Conservation (phyloP, 2,329 filamentous ascomycete genomes). For the Myriosclerotinia duriaeana region DNA sequence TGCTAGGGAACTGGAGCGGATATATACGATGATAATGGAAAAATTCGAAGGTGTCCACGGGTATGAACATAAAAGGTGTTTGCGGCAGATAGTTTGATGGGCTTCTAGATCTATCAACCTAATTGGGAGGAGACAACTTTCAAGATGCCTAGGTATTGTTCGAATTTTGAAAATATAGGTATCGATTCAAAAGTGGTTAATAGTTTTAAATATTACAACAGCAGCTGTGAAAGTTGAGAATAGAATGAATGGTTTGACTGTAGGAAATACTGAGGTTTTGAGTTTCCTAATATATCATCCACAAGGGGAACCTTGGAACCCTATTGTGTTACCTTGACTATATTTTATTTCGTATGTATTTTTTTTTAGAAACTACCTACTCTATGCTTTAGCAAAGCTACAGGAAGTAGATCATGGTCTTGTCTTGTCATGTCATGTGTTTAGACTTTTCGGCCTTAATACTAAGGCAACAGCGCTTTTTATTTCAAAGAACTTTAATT, state of each 20-base stretch:
- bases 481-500: not conserved
- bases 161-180: not conserved
- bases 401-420: too few relatives aligned
- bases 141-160: not conserved
- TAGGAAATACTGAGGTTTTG: too few relatives aligned
- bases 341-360: too few relatives aligned
- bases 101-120: constrained; percentile 2
- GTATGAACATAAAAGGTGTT: constrained; percentile 9
- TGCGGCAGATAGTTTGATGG: not conserved
- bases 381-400: too few relatives aligned
- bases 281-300: too few relatives aligned
- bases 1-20: constrained; percentile 9
- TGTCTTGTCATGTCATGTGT: not conserved
- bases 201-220: not conserved
- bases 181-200: not conserved
- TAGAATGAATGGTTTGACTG: too few relatives aligned
- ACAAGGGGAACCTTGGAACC: too few relatives aligned
- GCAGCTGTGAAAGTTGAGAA: too few relatives aligned
- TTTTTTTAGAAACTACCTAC: too few relatives aligned
- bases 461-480: not conserved
- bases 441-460: too few relatives aligned
- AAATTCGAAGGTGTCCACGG: constrained; percentile 11
- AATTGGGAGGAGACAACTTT: not conserved
- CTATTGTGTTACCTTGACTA: too few relatives aligned
- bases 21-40: not conserved